phyloP scores from a whole-genome alignment of 1,284 basidiomycete genomes.

The Mycosarcoma maydis region DNA sequence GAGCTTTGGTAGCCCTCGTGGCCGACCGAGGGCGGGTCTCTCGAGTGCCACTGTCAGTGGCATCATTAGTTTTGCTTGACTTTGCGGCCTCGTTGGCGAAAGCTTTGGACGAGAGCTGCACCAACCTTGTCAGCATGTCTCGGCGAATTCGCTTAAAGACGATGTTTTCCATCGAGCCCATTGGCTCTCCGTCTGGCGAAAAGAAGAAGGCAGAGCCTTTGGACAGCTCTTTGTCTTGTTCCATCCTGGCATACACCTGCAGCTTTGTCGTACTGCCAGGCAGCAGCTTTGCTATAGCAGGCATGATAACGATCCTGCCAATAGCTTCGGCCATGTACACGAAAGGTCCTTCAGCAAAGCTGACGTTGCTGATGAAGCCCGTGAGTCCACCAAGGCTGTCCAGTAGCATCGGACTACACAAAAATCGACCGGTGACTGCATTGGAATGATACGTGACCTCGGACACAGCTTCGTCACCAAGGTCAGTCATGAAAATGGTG shows the following conservation, averaged over 20 bases:
- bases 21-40: too few species aligned
- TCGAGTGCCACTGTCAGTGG: too few species aligned
- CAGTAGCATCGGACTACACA: conserved; percentile 46
- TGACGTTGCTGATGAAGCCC: conserved; percentile 52
- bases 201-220: conserved; percentile 41
- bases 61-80: too few species aligned
- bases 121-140: conserved; percentile 33
- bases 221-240: conserved; percentile 29
- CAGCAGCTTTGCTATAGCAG: conserved; percentile 13
- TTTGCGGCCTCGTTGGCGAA: conserved; percentile 35
- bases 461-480: conserved; percentile 39
- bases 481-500: conserved; percentile 37
- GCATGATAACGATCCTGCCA: conserved; percentile 30
- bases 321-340: conserved; percentile 52
- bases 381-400: conserved; percentile 50
- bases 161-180: conserved; percentile 43
- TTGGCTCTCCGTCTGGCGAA: conserved; percentile 22
- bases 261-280: conserved; percentile 17
- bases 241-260: conserved; percentile 35
- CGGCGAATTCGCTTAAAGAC: conserved; percentile 42
- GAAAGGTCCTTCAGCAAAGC: conserved; percentile 31
- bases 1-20: too few species aligned
- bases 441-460: conserved; percentile 20
- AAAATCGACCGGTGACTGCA: conserved; percentile 35
- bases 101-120: conserved; percentile 36